Evolutionary conservation across 345 rosid genomes (phyloP).

Genomic region (Fremontodendron californicum): DNA sequence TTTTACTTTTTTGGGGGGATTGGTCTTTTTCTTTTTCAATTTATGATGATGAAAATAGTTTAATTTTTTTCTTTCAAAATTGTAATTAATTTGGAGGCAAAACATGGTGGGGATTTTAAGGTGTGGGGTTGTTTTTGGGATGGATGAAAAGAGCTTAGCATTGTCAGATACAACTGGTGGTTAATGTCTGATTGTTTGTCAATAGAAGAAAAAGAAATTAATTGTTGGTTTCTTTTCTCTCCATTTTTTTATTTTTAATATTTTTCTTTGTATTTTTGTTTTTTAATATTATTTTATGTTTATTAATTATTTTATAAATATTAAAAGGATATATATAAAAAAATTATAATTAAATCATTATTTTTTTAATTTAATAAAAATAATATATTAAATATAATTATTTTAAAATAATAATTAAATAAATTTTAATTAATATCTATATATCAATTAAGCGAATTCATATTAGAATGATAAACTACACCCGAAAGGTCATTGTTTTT

Average conservation of each 20-base stretch:
- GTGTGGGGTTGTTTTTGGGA: constrained; percentile 1
- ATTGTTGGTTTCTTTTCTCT: not conserved
- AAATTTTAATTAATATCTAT: too few relatives aligned
- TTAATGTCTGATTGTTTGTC: constrained; percentile 10
- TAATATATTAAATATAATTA: too few relatives aligned
- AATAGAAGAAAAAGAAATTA: not conserved
- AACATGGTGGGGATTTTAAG: not conserved
- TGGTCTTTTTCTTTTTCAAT: not conserved
- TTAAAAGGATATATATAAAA: not conserved
- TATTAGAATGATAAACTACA: too few relatives aligned
- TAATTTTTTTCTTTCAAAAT: not conserved
- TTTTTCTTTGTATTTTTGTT: too few relatives aligned
- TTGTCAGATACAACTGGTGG: constrained; percentile 11
- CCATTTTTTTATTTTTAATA: not conserved
- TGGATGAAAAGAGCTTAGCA: constrained; percentile 2
- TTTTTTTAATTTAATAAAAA: too few relatives aligned
- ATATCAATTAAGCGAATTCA: too few relatives aligned
- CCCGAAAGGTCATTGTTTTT: not conserved
- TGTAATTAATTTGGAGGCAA: constrained; percentile 17
- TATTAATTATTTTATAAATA: not conserved
- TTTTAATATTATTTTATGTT: not conserved
- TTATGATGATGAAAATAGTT: not conserved
- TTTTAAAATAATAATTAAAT: too few relatives aligned
- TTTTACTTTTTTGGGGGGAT: not conserved
- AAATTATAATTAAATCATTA: too few relatives aligned